Evolutionary conservation across 495 filamentous ascomycete species (phyloP).

Genomic region (Margaritispora aquatica): DNA sequence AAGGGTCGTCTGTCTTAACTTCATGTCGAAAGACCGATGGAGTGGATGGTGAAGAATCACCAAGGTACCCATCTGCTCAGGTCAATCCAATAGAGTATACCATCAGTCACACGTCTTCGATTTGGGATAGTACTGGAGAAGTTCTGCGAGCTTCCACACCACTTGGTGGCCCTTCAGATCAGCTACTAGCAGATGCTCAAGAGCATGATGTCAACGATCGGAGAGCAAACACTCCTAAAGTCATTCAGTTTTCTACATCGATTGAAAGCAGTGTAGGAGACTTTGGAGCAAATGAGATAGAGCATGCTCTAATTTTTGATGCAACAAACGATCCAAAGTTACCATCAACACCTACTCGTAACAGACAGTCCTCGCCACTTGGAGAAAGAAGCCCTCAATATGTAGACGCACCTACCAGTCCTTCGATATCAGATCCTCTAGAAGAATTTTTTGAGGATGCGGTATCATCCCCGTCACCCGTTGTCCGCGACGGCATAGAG

Average conservation of each 20-base stretch:
- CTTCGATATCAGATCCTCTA: conserved; percentile 14
- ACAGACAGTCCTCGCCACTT: background rate
- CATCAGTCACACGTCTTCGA: conserved; percentile 6
- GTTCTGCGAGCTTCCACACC: background rate
- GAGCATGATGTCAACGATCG: background rate
- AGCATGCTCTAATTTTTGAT: background rate
- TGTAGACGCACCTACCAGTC: conserved; percentile 41
- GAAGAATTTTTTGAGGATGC: conserved; percentile 22
- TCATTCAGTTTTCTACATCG: background rate
- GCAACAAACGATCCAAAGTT: background rate
- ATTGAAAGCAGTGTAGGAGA: background rate
- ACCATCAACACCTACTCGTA: background rate
- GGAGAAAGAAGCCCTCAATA: conserved; percentile 21
- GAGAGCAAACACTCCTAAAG: background rate
- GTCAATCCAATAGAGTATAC: conserved; percentile 11
- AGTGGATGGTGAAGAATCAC: background rate
- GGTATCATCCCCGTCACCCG: conserved; percentile 7
- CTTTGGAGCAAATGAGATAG: background rate
- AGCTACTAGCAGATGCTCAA: background rate
- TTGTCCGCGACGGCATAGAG: background rate
- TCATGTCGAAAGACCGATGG: background rate
- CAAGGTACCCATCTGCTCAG: conserved; percentile 21
- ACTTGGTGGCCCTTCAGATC: background rate
- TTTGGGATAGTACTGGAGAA: conserved; percentile 1
- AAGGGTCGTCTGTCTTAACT: background rate